Percentiles rank a stretch among this genome's conserved stretches.
Evolutionary conservation across 2,329 filamentous ascomycete species (phyloP).

Genomic region (Uncinocarpus reesii): DNA sequence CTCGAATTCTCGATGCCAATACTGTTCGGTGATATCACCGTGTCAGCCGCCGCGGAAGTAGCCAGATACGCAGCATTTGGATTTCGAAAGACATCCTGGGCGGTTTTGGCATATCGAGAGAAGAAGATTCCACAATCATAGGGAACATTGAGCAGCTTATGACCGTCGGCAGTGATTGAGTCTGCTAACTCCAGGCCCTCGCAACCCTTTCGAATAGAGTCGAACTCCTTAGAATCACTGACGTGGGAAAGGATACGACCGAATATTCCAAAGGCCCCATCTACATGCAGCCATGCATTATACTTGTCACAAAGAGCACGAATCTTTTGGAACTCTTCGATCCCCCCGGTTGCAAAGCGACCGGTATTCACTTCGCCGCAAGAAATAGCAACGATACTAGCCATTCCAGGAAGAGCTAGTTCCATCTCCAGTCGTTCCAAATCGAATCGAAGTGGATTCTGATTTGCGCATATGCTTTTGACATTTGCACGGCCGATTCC

Average conservation of each 20-base stretch:
- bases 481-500: slow-evolving; percentile 65
- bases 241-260: slow-evolving; percentile 52
- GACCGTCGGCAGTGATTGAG: slow-evolving; percentile 74
- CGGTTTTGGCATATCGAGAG: slow-evolving; percentile 51
- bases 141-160: slow-evolving; percentile 90
- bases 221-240: slow-evolving; percentile 42
- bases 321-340: slow-evolving; percentile 51
- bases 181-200: slow-evolving; percentile 70
- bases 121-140: slow-evolving; percentile 92
- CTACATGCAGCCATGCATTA: slow-evolving; percentile 77
- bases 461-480: slow-evolving; percentile 43
- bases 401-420: slow-evolving; percentile 45
- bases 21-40: slow-evolving; percentile 61
- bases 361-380: slow-evolving; percentile 88
- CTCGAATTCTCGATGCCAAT: slow-evolving; percentile 85
- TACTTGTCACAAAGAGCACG: slow-evolving; percentile 62
- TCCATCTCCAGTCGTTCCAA: slow-evolving; percentile 53
- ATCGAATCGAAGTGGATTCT: slow-evolving; percentile 60
- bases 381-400: slow-evolving; percentile 70
- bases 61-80: slow-evolving; percentile 73
- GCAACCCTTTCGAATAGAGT: slow-evolving; percentile 39
- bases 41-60: slow-evolving; percentile 41
- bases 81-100: slow-evolving; percentile 63
- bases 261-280: slow-evolving; percentile 83
- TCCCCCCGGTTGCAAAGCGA: slow-evolving; percentile 55